Evolutionary conservation across 805 yeast genomes (phyloP), one percentile per base, ranked within the genome.

Genomic region (Suhomyces prunicola): DNA sequence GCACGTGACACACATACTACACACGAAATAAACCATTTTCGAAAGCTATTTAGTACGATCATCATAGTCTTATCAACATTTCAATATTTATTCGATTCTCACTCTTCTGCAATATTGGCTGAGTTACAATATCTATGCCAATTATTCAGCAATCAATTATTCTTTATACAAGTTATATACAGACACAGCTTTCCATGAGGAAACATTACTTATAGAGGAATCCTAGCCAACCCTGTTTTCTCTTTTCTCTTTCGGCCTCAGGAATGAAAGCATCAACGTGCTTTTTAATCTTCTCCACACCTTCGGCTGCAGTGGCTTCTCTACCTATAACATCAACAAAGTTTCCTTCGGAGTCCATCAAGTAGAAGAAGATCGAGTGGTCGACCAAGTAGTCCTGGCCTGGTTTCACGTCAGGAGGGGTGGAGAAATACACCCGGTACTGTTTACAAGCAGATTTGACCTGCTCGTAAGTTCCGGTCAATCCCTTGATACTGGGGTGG

Each of bases 331-430:
- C 98, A 68, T 93, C 97, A 47, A 93, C 88, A 65, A 90, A 94
- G 65, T 90, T 84, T 47, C 98, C 99, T 67, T 94, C 97, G n/a
- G 97, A 92, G 68, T 94, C 98, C 97, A 94, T 93, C 62, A 94
- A 76, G 66, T 94, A 94, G 73, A 93, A 93, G 82, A 94, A 94
- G 54, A 94, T 91, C 3, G 98, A 93, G 71, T 94, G 99, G 67
- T 94, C 99, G 31, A 94, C 99, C 56, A 94, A 78, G 67, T 94
- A 94, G 62, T 94, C 97, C 71, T 94, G 96, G 17, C 97, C 98
- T 0, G 96, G 94, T 67, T 91, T 90, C 46, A 94, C 87, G 65
- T 90, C 83, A 24, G 92, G 88, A 3, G 99, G 99, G 1, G 99
- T 94, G n/a, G 97, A 90, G 71, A 94, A 94, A 71, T 94, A 94